Percentiles rank a stretch among this genome's conserved stretches.
Evolutionary conservation across 257 asterid genomes (phyloP).

Genomic region (Fraxinus quadrangulata): DNA sequence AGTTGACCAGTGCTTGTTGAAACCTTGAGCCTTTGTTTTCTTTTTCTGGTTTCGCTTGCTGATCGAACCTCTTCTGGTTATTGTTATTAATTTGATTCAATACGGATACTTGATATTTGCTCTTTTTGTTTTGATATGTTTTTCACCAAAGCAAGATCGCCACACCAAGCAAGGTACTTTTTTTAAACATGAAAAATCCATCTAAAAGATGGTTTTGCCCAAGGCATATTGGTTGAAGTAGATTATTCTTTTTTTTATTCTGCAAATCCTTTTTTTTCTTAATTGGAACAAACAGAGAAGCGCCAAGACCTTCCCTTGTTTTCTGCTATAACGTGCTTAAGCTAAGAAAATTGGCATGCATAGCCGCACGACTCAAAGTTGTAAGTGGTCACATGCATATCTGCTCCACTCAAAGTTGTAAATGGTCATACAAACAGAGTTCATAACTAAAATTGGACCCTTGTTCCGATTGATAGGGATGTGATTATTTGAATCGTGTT

Average conservation of each 20-base stretch:
- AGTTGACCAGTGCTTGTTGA: neutral
- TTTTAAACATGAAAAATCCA: neutral
- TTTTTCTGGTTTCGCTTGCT: slow-evolving; percentile 12
- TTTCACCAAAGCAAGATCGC: neutral
- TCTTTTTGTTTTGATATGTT: neutral
- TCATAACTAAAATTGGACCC: neutral
- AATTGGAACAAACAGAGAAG: neutral
- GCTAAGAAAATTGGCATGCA: neutral
- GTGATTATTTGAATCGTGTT: slow-evolving; percentile 14
- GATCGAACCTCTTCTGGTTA: neutral
- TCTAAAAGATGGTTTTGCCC: neutral
- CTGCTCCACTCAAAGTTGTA: neutral
- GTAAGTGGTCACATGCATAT: neutral
- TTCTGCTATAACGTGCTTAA: neutral
- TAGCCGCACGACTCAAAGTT: neutral
- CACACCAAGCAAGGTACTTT: neutral
- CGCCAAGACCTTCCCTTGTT: neutral
- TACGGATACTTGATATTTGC: neutral
- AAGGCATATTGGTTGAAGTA: neutral
- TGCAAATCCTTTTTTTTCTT: neutral
- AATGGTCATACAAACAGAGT: neutral
- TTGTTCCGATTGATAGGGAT: neutral
- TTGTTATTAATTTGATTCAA: neutral
- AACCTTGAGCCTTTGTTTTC: neutral
- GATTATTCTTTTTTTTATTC: neutral